Conservation (phyloP, 768 basidiomycete species). For the Termitomyces sp. region DNA sequence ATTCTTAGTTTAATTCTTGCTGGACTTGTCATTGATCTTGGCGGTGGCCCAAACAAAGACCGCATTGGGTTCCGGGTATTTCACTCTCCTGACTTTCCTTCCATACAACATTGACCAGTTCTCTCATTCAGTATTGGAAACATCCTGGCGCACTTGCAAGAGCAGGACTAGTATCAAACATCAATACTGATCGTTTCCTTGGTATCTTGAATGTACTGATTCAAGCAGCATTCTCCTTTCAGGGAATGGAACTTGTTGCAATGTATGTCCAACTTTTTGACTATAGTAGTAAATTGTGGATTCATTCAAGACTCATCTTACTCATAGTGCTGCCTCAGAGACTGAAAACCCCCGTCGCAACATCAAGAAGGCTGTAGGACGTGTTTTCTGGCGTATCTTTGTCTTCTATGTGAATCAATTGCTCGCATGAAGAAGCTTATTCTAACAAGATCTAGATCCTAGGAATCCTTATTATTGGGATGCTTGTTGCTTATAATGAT, state of each 20-base stretch:
- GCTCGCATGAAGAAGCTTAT: background rate
- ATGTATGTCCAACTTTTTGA: constrained; percentile 35
- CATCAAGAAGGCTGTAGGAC: constrained; percentile 70
- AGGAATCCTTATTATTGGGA: constrained; percentile 70
- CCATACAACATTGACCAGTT: background rate
- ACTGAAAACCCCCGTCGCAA: constrained; percentile 76
- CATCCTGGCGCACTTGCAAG: constrained; percentile 62
- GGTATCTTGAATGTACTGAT: constrained; percentile 43
- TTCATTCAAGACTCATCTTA: too few species aligned
- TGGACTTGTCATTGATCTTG: constrained; percentile 75
- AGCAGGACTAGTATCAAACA: constrained; percentile 37
- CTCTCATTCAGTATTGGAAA: constrained; percentile 53
- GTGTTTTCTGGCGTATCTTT: constrained; percentile 79
- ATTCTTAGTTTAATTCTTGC: constrained; percentile 59
- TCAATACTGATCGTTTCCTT: constrained; percentile 48
- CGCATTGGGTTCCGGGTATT: constrained; percentile 67
- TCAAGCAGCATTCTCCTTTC: constrained; percentile 70
- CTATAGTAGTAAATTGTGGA: background rate
- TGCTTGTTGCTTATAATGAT: constrained; percentile 76
- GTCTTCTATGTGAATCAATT: constrained; percentile 63
- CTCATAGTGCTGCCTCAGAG: constrained; percentile 70
- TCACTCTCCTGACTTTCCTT: constrained; percentile 21
- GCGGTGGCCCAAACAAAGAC: constrained; percentile 68
- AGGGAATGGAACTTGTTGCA: constrained; percentile 74
- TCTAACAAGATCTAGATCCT: constrained; percentile 42